Base-by-base conservation (phyloP, 345 rosid genomes). In the Linum usitatissimum region DNA sequence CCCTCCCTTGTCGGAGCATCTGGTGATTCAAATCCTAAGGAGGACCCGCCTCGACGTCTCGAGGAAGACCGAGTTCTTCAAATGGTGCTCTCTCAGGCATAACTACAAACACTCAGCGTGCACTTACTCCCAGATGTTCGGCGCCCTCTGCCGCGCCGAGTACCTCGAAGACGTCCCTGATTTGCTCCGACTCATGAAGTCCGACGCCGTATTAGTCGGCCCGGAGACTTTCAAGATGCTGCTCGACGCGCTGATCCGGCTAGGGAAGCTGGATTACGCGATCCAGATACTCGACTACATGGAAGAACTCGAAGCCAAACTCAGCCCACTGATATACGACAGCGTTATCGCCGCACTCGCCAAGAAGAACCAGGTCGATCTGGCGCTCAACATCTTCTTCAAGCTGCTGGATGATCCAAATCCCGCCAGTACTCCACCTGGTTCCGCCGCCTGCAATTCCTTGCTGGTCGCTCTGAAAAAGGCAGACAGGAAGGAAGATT, bases 251-350 rank as follows among this genome's bases (percentile, higher is more conserved):
- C 69, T 77, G 65, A 79, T 87, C 64, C 69, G 77, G 20, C 68
- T 78, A 0, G 88, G 91, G 64, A 84, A 84, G 69, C 83, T 83
- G 3, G 91, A 84, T 21, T 75, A 68, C 9, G 94, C 96, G 13
- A 67, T 86, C 10, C 84, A 78, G 64, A 76, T 90, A 68, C 83
- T 93, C 69, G 90, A 83, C 79, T 73, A 73, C 70, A 84, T 93
- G 87, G 96, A 87, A 67, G 88, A 75, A 67, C 71, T 68, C 48
- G 87, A 87, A 49, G 75, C 70, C 62, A 64, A 69, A 66, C 66
- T 79, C 63, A 75, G 75, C 67, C 72, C 79, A 42, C 69, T 66
- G 17, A 63, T 86, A 53, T 87, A 93, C 64, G 88, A 83, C 62
- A 73, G 88, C 21, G 81, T 93, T 59, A 73, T 93, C 36, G 62